These are phyloP conservation scores for Dryadomyces sulphureus DNA, from an alignment of 2,329 filamentous ascomycete genomes.

Conservation along the genomic window DNA sequence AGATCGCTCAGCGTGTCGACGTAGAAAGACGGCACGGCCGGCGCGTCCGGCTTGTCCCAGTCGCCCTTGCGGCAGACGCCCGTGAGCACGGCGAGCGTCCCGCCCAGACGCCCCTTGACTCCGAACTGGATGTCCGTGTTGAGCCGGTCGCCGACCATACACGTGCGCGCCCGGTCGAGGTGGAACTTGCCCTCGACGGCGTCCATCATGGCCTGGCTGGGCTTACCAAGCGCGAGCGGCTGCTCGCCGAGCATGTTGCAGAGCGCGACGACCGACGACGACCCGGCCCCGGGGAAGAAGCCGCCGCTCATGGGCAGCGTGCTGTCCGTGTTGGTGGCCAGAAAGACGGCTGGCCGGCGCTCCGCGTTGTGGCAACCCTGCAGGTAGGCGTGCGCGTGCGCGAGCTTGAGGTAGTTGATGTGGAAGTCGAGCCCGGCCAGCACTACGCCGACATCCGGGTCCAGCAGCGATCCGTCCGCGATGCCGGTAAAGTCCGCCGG, in stretches of 20 bases:
- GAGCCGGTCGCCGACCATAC: constrained; percentile 89
- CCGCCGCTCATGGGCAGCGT: constrained; percentile 70
- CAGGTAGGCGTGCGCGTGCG: constrained; percentile 75
- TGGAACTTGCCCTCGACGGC: constrained; percentile 92
- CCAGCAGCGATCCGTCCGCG: constrained; percentile 60
- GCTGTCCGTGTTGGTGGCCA: constrained; percentile 87
- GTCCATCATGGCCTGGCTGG: constrained; percentile 98
- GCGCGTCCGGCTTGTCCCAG: constrained; percentile 53
- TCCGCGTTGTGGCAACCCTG: constrained; percentile 64
- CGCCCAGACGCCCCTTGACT: constrained; percentile 76
- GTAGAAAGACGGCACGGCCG: constrained; percentile 66
- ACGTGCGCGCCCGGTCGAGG: constrained; percentile 69
- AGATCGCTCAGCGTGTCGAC: constrained; percentile 76
- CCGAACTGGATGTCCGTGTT: constrained; percentile 97
- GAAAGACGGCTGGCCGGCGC: constrained; percentile 62
- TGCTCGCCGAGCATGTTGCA: constrained; percentile 54
- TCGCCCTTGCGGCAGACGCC: constrained; percentile 80
- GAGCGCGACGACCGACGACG: constrained; percentile 57
- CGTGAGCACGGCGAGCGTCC: constrained; percentile 80
- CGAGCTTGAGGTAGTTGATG: constrained; percentile 85
- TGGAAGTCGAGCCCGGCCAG: constrained; percentile 87
- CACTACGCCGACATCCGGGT: constrained; percentile 80
- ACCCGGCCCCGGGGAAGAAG: constrained; percentile 85
- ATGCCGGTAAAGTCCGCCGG: constrained; percentile 68
- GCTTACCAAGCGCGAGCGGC: constrained; percentile 77